Evolutionary conservation across 2,329 filamentous ascomycete species (phyloP), one percentile per base, ranked within the genome.

Genomic region (Hirsutella thompsonii): DNA sequence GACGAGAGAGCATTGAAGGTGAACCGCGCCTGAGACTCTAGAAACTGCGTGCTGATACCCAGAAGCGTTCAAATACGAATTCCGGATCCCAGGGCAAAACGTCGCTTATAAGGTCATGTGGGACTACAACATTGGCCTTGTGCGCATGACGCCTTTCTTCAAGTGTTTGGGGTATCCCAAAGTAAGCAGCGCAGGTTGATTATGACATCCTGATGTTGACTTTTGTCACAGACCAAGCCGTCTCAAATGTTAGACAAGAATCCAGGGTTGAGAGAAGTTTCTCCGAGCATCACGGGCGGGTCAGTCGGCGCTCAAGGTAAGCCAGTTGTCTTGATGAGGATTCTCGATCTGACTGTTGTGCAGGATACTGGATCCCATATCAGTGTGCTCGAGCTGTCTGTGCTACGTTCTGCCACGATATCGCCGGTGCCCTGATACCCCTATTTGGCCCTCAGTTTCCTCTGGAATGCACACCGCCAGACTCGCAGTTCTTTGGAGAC

Each of bases 281-380:
- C 83, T 21, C 83, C 94, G 58, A 94, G 87, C 60, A 94, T 96
- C 57, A 98, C 92, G 1, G 92, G 92, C 20, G 92, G 92, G 6
- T 81, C 88, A 23, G 79, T 96, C 43, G 78, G 78, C 45, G 90
- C 89, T 40, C 92, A 98, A 78, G 89, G 86, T 88, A 67, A 38
- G 62, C 45, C 63, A 28, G 26, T 29, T 13, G 13, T n/a, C 16
- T 19, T 8, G 20, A 16, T n/a, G 8, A 10, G 8, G 13, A 9
- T 5, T 14, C 8, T 29, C 23, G 20, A 21, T n/a, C 30, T 30
- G 28, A 23, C 23, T 13, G 32, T 19, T 13, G 21, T 14, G 5
- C n/a, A 94, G 88, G 92, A 28, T 98, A 96, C 61, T 98, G 92
- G 92, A 87, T 96, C 75, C 90, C 90, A 2, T 96, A 81, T 53